A percentile compares a stretch with the other conserved stretches of the same genome.
These are phyloP conservation scores for Daedalea quercina DNA, from an alignment of 768 basidiomycete species.

Conservation along the genomic window DNA sequence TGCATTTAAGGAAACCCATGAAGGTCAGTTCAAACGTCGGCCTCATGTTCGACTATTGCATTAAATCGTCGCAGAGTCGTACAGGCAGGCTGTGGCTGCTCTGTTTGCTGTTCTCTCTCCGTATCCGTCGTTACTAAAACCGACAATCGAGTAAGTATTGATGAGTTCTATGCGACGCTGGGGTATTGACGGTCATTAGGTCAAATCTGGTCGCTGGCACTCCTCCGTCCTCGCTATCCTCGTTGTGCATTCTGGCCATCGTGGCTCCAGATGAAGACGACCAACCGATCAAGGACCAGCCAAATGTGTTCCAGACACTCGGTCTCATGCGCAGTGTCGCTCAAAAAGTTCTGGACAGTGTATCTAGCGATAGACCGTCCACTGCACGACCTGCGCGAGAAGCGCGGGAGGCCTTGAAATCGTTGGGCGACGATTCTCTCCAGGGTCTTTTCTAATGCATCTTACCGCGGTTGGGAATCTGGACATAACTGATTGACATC, in stretches of 20 bases:
- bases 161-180: neutral
- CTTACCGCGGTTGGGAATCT: neutral
- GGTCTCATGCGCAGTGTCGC: constrained; percentile 55
- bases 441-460: constrained; percentile 10
- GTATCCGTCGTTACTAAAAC: constrained; percentile 54
- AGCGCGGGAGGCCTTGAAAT: constrained; percentile 60
- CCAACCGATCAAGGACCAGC: constrained; percentile 20
- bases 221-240: constrained; percentile 55
- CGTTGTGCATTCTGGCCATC: constrained; percentile 52
- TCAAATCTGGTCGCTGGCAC: constrained; percentile 62
- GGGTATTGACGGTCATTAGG: constrained; percentile 26
- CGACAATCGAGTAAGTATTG: constrained; percentile 51
- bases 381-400: constrained; percentile 80
- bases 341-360: constrained; percentile 67
- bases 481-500: too few species aligned
- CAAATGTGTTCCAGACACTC: constrained; percentile 62
- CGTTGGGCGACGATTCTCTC: constrained; percentile 11
- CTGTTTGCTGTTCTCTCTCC: constrained; percentile 59
- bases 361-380: constrained; percentile 59
- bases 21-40: constrained; percentile 37
- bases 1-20: constrained; percentile 67
- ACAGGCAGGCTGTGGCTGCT: constrained; percentile 54
- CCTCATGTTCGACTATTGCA: neutral
- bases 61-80: constrained; percentile 51
- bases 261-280: constrained; percentile 39